Evolutionary conservation across 2,329 filamentous ascomycete genomes (phyloP), one percentile per base, ranked within the genome.

Genomic region (Aspergillus pseudotamarii): DNA sequence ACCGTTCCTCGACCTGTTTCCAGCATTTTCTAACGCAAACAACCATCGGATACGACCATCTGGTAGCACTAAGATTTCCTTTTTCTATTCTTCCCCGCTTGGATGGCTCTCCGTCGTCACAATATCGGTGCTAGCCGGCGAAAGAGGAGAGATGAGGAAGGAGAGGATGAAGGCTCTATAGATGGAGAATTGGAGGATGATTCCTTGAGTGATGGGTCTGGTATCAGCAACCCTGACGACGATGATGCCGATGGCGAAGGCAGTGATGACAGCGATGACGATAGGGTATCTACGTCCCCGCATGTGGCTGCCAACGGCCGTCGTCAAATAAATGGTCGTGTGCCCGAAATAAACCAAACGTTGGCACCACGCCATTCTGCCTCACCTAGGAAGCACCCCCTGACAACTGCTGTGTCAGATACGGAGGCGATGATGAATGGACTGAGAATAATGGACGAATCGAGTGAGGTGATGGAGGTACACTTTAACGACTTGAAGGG

Each of bases 381-480:
- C 56, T 72, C 72, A 32, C 69, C 70, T 57, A 70, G 63, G 62
- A 79, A 75, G 67, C 72, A 68, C 70, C 67, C 68, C 14, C 68
- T 76, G 70, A 68, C 73, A 64, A 65, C 80, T 56, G 75, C 81
- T 3, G 77, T 82, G 34, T 80, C 83, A 46, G 87, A 89, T 71
- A 88, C 86, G 3, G 82, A 87, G 68, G 82, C 83, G 26, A 88
- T 88, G 86, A 78, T 88, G 78, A 87, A 87, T 63, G 86, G 86
- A 28, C 71, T 88, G 53, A 83, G 80, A 59, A 74, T 86, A 55
- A 76, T 80, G 14, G 80, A 82, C 45, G 74, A 77, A 23, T 65
- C 67, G 14, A 65, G 62, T 36, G 77, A 77, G 30, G 74, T 76
- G 43, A 72, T 75, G 21, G 81, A 79, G 57, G 75, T 87, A 46